These are phyloP conservation scores for Sporisorium reilianum DNA, from an alignment of 1,284 basidiomycete genomes.

Conservation along the genomic window DNA sequence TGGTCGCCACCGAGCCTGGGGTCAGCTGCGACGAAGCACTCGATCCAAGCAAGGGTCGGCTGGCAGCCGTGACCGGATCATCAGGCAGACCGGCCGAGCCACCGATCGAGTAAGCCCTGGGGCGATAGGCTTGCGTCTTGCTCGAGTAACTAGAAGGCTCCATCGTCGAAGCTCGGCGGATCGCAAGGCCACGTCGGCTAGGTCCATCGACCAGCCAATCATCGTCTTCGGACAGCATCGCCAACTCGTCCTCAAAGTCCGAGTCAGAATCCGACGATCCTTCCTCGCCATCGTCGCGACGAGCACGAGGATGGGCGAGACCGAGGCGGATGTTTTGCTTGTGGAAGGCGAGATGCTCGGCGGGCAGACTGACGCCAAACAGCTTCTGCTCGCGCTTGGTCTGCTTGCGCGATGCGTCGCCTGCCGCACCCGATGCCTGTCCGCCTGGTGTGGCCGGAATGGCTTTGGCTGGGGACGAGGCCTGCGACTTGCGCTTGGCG, in stretches of 20 bases:
- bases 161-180: slow-evolving; percentile 47
- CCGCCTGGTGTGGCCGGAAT: slow-evolving; percentile 16
- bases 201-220: slow-evolving; percentile 49
- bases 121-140: slow-evolving; percentile 16
- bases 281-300: slow-evolving; percentile 51
- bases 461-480: slow-evolving; percentile 37
- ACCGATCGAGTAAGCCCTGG: slow-evolving; percentile 43
- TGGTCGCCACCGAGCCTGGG: slow-evolving; percentile 14
- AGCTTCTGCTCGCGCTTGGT: slow-evolving; percentile 55
- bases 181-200: slow-evolving; percentile 34
- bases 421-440: neutral
- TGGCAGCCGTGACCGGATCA: slow-evolving; percentile 35
- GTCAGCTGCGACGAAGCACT: slow-evolving; percentile 14
- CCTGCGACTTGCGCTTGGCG: slow-evolving; percentile 49
- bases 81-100: slow-evolving; percentile 50
- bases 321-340: slow-evolving; percentile 67
- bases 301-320: slow-evolving; percentile 64
- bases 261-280: slow-evolving; percentile 49
- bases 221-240: slow-evolving; percentile 60
- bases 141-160: slow-evolving; percentile 22
- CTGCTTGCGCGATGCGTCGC: slow-evolving; percentile 40
- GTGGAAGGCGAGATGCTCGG: slow-evolving; percentile 66
- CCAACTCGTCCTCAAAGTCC: slow-evolving; percentile 59
- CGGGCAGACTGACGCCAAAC: slow-evolving; percentile 62
- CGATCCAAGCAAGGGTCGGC: slow-evolving; percentile 33